Base-by-base conservation (phyloP, 1,284 basidiomycete species). In the Porodaedalea pini region DNA sequence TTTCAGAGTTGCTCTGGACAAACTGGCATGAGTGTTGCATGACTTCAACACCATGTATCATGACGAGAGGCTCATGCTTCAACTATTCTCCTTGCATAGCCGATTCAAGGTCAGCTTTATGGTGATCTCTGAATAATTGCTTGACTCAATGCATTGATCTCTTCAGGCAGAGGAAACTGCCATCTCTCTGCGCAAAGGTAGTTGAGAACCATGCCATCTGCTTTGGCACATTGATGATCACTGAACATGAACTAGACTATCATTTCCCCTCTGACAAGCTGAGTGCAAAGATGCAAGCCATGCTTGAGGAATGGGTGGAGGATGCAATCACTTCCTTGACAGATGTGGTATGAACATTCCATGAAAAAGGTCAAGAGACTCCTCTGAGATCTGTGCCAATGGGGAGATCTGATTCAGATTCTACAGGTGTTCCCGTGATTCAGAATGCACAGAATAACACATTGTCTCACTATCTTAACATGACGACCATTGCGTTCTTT, bases 401-500 rank as follows among this genome's bases (percentile, higher is more conserved):
- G n/a, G n/a, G n/a, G n/a, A n/a, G n/a, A n/a, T n/a, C n/a, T n/a
- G n/a, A n/a, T n/a, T n/a, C n/a, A n/a, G n/a, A 15, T 32, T 31
- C 7, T 11, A 49, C 19, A 49, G 47, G 47, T 31, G 29, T 49
- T 3, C 47, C 23, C 17, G 17, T 32, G 3, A 51, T 51, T 27
- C 23, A 36, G 17, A 19, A 8, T 4, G 32, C 39, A 19, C 50
- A 39, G 32, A 13, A 23, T n/a, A 10, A 37, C 50, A 37, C 21
- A 19, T 13, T 21, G 10, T 41, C 34, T 6, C 27, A 23, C 13
- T 56, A 49, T 19, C 36, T 56, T 7, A 27, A 49, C 15, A 56
- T 50, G 21, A 56, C 54, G 15, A 41, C 47, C 13, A 50, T 56
- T 31, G 54, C 54, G 5, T 40, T 45, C 2, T 56, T 56, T 34